Evolutionary conservation across 441 rosid species (phyloP), one percentile per base, ranked within the genome.

Genomic region (Brassica hybrid): DNA sequence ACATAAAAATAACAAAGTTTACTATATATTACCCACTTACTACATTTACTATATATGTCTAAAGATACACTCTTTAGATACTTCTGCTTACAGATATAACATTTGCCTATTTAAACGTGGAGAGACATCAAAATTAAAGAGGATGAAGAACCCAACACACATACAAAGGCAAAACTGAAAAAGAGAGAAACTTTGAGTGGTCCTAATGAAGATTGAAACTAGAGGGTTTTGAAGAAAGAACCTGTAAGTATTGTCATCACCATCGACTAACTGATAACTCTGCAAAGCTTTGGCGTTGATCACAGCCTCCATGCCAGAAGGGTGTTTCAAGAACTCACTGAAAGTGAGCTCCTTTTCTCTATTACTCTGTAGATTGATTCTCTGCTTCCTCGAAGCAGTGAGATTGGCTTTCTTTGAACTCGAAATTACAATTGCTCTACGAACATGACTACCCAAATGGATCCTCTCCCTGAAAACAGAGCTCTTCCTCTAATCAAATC

Each of bases 261-360:
- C 67, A 65, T 87, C 88, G 62, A 91, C 74, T 67, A 77, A 69
- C 56, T 87, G 87, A 77, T 84, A 86, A 75, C 87, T 81, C 70
- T 89, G 82, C 77, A 88, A 77, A 62, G 89, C 85, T 3, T 83
- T 84, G 11, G 91, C 84, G 74, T 91, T 93, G 77, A 93, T 77
- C 58, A 91, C 77, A 64, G 95, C 89, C 73, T 90, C 77, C 79
- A 89, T 80, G 10, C 97, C 98, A 65, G 84, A 85, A n/a, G 95
- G 92, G 23, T 90, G 92, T 52, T 80, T 84, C 72, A 93, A 32
- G 68, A 93, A 93, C 41, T 88, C 88, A 71, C 84, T 78, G 17
- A 91, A 83, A 67, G 86, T 87, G 41, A 81, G 85, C 27, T 74
- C 16, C 62, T 84, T 80, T 59, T 61, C 81, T 48, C 9, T 69